A percentile compares a stretch with the other conserved stretches of the same genome.
Conservation (phyloP, 2,329 filamentous ascomycete genomes). For the Diaporthe sp. region DNA sequence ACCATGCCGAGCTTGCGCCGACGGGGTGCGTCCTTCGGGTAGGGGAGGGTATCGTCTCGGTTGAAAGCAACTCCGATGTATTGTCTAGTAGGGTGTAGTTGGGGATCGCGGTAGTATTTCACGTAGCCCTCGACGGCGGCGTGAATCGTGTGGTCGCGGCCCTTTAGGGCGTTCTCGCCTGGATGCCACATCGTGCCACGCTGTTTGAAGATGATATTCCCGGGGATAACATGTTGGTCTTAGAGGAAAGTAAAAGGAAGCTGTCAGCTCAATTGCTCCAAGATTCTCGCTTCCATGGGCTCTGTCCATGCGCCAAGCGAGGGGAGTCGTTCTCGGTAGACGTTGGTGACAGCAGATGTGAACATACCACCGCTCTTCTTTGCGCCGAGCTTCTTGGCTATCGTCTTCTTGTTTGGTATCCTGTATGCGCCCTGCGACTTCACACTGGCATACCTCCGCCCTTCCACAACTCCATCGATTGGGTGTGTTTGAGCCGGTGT, state of each 20-base stretch:
- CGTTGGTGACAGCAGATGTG: not conserved
- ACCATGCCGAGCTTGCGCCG: constrained; percentile 83
- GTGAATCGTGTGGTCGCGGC: constrained; percentile 96
- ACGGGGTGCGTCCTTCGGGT: constrained; percentile 79
- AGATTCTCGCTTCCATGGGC: not conserved
- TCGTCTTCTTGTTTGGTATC: constrained; percentile 68
- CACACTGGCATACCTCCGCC: constrained; percentile 68
- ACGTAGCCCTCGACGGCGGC: constrained; percentile 89
- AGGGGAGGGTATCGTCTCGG: constrained; percentile 83
- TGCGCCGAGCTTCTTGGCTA: constrained; percentile 88
- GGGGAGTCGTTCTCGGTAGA: not conserved
- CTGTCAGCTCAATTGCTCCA: constrained; percentile 1
- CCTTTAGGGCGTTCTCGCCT: constrained; percentile 95
- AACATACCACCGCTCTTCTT: constrained; percentile 90
- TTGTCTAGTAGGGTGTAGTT: constrained; percentile 84
- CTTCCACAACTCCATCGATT: constrained; percentile 58
- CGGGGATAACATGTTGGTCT: constrained; percentile 94
- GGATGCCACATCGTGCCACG: constrained; percentile 94
- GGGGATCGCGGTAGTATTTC: constrained; percentile 94
- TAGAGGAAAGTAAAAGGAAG: constrained; percentile 32
- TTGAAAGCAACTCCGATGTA: constrained; percentile 96
- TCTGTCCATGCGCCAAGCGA: not conserved
- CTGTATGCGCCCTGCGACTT: constrained; percentile 79
- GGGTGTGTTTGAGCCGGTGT: constrained; percentile 44
- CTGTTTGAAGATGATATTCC: constrained; percentile 98